Percentiles rank a stretch among this genome's conserved stretches.
These are phyloP conservation scores for Fusarium redolens DNA, from an alignment of 2,329 filamentous ascomycete genomes.

Conservation along the genomic window DNA sequence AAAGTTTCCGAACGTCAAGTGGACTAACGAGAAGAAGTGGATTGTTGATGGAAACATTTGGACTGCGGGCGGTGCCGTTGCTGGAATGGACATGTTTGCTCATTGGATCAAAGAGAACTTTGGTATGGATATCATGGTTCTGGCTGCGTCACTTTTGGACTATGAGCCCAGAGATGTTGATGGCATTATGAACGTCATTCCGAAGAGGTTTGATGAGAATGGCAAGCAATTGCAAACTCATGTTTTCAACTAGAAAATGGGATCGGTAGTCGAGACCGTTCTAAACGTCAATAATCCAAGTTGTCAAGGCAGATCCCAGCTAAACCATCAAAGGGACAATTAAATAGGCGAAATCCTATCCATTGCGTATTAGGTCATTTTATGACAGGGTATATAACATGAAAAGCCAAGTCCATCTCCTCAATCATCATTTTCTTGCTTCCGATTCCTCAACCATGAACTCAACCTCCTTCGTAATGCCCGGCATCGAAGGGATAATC, in stretches of 20 bases:
- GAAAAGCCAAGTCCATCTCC: too few species aligned
- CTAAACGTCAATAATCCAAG: accelerated
- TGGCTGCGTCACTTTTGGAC: slow-evolving; percentile 42
- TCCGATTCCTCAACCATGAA: slow-evolving; percentile 29
- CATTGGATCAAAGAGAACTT: slow-evolving; percentile 54
- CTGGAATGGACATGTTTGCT: slow-evolving; percentile 58
- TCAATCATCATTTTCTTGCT: background rate
- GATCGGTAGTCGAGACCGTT: accelerated
- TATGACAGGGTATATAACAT: background rate
- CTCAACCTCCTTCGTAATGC: slow-evolving; percentile 37
- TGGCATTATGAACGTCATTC: slow-evolving; percentile 45
- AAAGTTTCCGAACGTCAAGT: slow-evolving; percentile 55
- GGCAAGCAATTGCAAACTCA: slow-evolving; percentile 48
- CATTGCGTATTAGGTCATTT: background rate
- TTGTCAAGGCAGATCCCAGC: background rate
- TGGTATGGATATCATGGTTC: slow-evolving; percentile 45
- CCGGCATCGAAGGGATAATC: slow-evolving; percentile 17
- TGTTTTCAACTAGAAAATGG: background rate
- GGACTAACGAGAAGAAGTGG: slow-evolving; percentile 58
- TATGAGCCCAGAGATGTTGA: slow-evolving; percentile 52
- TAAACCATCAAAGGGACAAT: accelerated
- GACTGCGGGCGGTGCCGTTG: slow-evolving; percentile 58
- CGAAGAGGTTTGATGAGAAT: slow-evolving; percentile 42
- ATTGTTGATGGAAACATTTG: slow-evolving; percentile 58
- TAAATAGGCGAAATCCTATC: background rate